Percentiles rank a stretch among this genome's conserved stretches.
Conservation (phyloP, 2,329 filamentous ascomycete genomes). For the Knufia fluminis region DNA sequence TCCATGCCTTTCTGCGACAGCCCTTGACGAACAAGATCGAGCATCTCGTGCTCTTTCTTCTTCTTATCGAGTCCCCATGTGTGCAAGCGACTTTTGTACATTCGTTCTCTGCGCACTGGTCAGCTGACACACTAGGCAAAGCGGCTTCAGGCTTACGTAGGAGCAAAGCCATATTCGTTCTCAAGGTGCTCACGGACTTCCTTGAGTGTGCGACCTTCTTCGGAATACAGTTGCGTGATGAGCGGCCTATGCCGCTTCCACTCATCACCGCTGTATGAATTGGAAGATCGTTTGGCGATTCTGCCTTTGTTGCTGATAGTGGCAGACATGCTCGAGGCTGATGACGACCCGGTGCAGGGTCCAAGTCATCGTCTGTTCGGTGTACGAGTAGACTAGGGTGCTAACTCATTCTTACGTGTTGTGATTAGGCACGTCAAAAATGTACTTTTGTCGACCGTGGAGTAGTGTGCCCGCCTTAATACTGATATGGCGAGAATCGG, state of each 20-base stretch:
- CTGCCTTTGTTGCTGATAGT: conserved; percentile 15
- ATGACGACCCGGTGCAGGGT: background rate
- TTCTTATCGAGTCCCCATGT: conserved; percentile 20
- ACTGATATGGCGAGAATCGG: too few relatives aligned
- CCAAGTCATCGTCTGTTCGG: background rate
- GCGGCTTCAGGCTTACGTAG: conserved; percentile 18
- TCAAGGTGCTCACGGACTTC: conserved; percentile 22
- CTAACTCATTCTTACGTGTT: background rate
- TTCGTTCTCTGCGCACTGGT: conserved; percentile 19
- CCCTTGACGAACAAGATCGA: conserved; percentile 23
- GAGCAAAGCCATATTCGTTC: conserved; percentile 21
- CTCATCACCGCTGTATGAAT: conserved; percentile 23
- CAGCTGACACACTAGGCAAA: background rate
- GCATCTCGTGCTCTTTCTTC: conserved; percentile 25
- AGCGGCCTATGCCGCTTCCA: conserved; percentile 21
- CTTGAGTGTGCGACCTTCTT: conserved; percentile 22
- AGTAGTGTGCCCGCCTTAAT: too few relatives aligned
- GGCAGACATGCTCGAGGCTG: conserved; percentile 7
- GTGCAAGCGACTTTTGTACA: conserved; percentile 22
- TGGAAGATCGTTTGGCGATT: conserved; percentile 20
- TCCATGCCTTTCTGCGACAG: conserved; percentile 20
- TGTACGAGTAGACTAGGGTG: too few relatives aligned
- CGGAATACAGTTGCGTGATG: conserved; percentile 22
- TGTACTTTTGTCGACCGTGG: conserved; percentile 4
- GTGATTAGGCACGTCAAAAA: background rate